These are phyloP conservation scores for Pseudogymnoascus destructans DNA, from an alignment of 2,329 filamentous ascomycete species.

Conservation along the genomic window DNA sequence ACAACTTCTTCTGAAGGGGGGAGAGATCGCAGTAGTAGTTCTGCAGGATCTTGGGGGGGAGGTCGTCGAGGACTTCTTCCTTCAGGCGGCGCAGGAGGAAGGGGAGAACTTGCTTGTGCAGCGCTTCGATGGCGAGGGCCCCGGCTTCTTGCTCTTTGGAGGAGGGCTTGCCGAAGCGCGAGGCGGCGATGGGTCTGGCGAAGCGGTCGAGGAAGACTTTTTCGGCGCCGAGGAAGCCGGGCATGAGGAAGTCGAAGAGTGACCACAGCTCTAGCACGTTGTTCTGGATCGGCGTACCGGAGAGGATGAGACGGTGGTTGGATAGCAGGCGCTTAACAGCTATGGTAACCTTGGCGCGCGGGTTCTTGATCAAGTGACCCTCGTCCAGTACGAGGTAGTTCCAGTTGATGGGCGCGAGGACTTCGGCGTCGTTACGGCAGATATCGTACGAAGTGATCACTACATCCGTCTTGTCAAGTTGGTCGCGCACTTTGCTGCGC, in stretches of 20 bases:
- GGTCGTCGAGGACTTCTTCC: constrained; percentile 90
- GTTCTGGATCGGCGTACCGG: constrained; percentile 94
- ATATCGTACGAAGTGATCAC: constrained; percentile 98
- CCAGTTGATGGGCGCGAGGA: constrained; percentile 74
- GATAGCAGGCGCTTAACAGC: constrained; percentile 82
- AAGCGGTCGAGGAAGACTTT: constrained; percentile 91
- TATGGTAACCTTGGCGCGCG: constrained; percentile 86
- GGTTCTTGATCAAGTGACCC: constrained; percentile 97
- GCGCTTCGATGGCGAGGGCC: constrained; percentile 88
- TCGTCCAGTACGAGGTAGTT: constrained; percentile 97
- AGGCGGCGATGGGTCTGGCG: constrained; percentile 80
- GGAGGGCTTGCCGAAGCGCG: constrained; percentile 89
- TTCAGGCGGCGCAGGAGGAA: constrained; percentile 94
- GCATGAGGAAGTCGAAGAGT: constrained; percentile 97
- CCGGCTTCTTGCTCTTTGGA: constrained; percentile 97
- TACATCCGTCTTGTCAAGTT: constrained; percentile 69
- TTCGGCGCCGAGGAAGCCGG: constrained; percentile 88
- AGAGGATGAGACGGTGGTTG: constrained; percentile 92
- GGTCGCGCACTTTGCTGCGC: constrained; percentile 54
- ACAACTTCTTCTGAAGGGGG: constrained; percentile 85
- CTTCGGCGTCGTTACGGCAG: constrained; percentile 85
- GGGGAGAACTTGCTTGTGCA: constrained; percentile 94
- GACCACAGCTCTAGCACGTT: constrained; percentile 97
- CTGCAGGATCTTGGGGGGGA: constrained; percentile 95
- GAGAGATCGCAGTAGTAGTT: constrained; percentile 99